A percentile compares a stretch with the other conserved stretches of the same genome.
Evolutionary conservation across 495 filamentous ascomycete genomes (phyloP).

Genomic region (Rostrohypoxylon terebratum): DNA sequence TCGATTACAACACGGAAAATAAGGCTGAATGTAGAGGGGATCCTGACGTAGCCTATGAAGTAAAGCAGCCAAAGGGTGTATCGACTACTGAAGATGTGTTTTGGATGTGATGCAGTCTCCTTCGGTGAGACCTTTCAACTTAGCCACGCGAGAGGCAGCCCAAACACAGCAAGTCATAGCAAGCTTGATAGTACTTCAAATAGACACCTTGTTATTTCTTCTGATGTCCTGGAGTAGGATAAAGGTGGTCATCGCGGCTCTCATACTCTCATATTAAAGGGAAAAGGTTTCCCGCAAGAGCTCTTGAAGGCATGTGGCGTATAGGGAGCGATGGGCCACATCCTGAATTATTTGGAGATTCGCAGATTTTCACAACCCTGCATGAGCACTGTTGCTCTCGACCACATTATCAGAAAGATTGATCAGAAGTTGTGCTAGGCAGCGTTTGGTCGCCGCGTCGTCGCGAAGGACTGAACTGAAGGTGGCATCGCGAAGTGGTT

Average conservation of each 20-base stretch:
- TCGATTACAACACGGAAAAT: background rate
- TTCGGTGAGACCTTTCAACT: background rate
- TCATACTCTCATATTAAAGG: background rate
- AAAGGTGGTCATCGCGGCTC: background rate
- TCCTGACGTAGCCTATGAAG: background rate
- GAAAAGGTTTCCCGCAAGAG: background rate
- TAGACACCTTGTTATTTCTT: background rate
- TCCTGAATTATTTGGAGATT: background rate
- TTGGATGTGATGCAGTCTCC: background rate
- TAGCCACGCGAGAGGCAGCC: background rate
- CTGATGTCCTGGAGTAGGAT: background rate
- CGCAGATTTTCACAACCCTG: conserved; percentile 20
- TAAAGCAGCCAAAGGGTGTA: background rate
- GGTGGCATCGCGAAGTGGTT: conserved; percentile 95
- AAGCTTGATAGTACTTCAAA: background rate
- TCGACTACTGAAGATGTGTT: background rate
- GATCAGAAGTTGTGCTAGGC: conserved; percentile 94
- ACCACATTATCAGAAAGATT: conserved; percentile 94
- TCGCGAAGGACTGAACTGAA: conserved; percentile 97
- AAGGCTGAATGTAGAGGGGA: background rate
- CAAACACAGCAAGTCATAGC: background rate
- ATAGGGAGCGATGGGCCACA: background rate
- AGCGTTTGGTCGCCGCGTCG: conserved; percentile 97
- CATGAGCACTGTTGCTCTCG: conserved; percentile 61
- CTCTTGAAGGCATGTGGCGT: background rate